These are phyloP conservation scores for Thalassiosira hispida DNA, from an alignment of 352 stramenopile species.

Conservation along the genomic window DNA sequence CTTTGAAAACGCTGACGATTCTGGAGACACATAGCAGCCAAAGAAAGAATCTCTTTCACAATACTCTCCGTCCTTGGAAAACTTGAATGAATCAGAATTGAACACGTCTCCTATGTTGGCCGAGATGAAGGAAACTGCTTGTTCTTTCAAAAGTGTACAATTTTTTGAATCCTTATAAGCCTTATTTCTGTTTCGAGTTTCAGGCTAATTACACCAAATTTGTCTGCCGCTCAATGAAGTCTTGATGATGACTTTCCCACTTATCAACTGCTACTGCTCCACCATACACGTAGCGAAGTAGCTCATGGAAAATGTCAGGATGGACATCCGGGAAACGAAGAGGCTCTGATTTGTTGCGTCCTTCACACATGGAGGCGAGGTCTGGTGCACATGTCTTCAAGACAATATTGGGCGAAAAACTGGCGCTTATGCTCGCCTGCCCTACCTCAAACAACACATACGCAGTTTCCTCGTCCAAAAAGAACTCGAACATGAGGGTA, in stretches of 20 bases:
- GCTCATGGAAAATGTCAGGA: background rate
- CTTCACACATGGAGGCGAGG: background rate
- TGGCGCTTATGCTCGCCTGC: background rate
- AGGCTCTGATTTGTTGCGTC: background rate
- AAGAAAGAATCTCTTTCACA: too few relatives aligned
- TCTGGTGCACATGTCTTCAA: constrained; percentile 12
- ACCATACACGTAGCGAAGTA: constrained; percentile 23
- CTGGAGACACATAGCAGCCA: too few relatives aligned
- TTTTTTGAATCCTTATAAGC: constrained; percentile 4
- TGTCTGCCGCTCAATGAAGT: constrained; percentile 6
- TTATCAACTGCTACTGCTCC: background rate
- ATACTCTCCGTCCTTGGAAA: too few relatives aligned
- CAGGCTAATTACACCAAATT: constrained; percentile 5
- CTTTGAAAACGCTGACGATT: too few relatives aligned
- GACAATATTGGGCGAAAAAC: constrained; percentile 10
- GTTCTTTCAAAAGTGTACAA: constrained; percentile 2
- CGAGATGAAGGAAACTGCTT: background rate
- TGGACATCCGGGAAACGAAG: background rate
- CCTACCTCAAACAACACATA: background rate
- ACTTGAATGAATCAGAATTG: background rate
- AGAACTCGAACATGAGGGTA: background rate
- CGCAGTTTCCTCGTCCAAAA: background rate
- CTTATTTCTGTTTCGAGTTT: constrained; percentile 9
- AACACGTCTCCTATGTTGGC: background rate
- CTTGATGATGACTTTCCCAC: background rate